A percentile compares a stretch with the other conserved stretches of the same genome.
Evolutionary conservation across 768 basidiomycete genomes (phyloP).

Genomic region (Psilocybe tampanensis): DNA sequence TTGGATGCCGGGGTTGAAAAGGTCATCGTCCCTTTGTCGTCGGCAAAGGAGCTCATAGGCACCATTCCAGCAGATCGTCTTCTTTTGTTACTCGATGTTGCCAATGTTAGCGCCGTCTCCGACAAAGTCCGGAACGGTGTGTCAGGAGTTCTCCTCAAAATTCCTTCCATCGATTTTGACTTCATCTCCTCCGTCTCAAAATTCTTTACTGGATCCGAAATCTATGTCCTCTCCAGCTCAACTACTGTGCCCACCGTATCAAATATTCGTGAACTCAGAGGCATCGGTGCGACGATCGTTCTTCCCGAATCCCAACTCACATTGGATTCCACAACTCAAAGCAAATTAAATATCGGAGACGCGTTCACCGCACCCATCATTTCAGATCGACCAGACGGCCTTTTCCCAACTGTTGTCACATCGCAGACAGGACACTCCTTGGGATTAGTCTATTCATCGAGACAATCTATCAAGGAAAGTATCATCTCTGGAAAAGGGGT

Average conservation of each 20-base stretch:
- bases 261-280: conserved; percentile 60
- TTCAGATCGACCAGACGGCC: conserved; percentile 88
- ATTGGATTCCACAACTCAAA: conserved; percentile 49
- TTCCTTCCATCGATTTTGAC: conserved; percentile 70
- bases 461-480: conserved; percentile 81
- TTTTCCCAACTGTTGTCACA: conserved; percentile 92
- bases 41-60: conserved; percentile 68
- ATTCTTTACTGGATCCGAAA: conserved; percentile 66
- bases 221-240: conserved; percentile 61
- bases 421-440: conserved; percentile 77
- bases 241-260: conserved; percentile 56
- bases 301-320: conserved; percentile 75
- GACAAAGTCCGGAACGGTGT: conserved; percentile 74
- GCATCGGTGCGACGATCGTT: conserved; percentile 65
- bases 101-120: conserved; percentile 72
- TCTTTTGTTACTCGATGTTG: conserved; percentile 74
- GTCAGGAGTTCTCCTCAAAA: conserved; percentile 81
- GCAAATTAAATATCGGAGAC: conserved; percentile 75
- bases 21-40: conserved; percentile 71
- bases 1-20: conserved; percentile 84
- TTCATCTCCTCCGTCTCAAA: conserved; percentile 75
- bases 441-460: conserved; percentile 95
- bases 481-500: conserved; percentile 89
- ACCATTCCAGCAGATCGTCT: conserved; percentile 71
- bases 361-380: conserved; percentile 82